Conservation (phyloP, 176 grass and related monocot species). For the Oryza officinalis region DNA sequence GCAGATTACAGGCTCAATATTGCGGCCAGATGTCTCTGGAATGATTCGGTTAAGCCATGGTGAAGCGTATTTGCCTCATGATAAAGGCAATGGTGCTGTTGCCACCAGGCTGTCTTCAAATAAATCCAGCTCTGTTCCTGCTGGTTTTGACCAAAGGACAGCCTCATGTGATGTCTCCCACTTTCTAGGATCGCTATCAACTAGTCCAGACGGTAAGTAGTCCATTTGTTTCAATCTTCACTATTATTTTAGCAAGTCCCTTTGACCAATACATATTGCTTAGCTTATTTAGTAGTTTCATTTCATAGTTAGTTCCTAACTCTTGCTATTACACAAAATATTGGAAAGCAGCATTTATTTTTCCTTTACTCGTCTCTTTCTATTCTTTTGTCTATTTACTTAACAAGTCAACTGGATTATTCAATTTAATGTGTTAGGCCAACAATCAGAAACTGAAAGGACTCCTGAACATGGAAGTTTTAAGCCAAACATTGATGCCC, state of each 20-base stretch:
- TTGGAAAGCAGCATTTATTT: constrained; percentile 4
- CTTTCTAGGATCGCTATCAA: constrained; percentile 62
- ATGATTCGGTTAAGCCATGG: constrained; percentile 83
- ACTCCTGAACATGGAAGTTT: constrained; percentile 65
- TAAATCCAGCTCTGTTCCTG: constrained; percentile 55
- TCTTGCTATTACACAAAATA: constrained; percentile 10
- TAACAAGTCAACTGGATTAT: constrained; percentile 33
- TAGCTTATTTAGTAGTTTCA: constrained; percentile 3
- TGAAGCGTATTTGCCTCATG: constrained; percentile 98
- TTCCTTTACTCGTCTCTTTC: not conserved
- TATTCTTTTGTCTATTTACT: not conserved
- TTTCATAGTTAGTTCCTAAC: not conserved
- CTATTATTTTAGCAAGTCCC: constrained; percentile 16
- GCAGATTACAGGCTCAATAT: constrained; percentile 91
- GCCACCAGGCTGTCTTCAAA: constrained; percentile 57
- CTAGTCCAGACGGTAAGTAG: constrained; percentile 62
- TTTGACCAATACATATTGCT: constrained; percentile 1
- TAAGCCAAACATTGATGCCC: constrained; percentile 67
- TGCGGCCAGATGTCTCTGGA: constrained; percentile 92
- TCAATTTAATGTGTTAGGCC: constrained; percentile 47
- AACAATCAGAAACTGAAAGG: constrained; percentile 70
- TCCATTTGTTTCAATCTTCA: constrained; percentile 6
- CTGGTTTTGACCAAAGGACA: constrained; percentile 63
- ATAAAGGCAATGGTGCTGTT: constrained; percentile 87
- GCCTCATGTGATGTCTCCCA: constrained; percentile 56